These are phyloP conservation scores for Royoungia palumana DNA, from an alignment of 768 basidiomycete genomes.

Conservation along the genomic window DNA sequence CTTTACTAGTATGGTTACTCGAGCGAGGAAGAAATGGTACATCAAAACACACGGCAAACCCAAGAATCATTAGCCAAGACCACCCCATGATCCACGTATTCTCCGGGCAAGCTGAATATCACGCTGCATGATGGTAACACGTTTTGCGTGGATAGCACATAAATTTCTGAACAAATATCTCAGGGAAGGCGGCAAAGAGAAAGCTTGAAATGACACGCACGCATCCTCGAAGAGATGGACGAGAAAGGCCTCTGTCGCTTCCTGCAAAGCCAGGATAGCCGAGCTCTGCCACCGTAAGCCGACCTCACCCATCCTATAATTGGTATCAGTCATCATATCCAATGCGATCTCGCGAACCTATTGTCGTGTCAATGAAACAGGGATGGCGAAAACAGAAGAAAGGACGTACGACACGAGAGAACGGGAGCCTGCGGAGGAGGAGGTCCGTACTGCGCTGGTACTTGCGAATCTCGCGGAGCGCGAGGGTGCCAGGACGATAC, in stretches of 20 bases:
- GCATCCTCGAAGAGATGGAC: constrained; percentile 98
- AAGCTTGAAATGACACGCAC: constrained; percentile 49
- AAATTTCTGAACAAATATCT: constrained; percentile 61
- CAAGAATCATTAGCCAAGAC: constrained; percentile 45
- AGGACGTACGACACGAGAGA: constrained; percentile 79
- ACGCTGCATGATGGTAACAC: constrained; percentile 96
- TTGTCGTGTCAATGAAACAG: constrained; percentile 1
- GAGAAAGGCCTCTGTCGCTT: constrained; percentile 92
- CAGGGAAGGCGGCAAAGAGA: background rate
- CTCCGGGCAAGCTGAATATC: constrained; percentile 96
- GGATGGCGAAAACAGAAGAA: background rate
- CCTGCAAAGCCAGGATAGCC: constrained; percentile 90
- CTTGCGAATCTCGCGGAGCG: constrained; percentile 87
- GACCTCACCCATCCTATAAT: constrained; percentile 51
- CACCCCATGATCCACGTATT: constrained; percentile 88
- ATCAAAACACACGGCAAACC: too few relatives aligned
- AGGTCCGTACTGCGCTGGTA: constrained; percentile 94
- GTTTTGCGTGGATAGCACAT: constrained; percentile 96
- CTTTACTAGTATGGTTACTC: too few relatives aligned
- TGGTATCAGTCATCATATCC: constrained; percentile 81
- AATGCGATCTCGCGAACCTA: constrained; percentile 94
- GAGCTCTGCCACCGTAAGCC: constrained; percentile 93
- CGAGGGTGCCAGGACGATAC: constrained; percentile 89
- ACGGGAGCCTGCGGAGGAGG: constrained; percentile 82
- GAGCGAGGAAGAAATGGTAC: too few relatives aligned